Conservation (phyloP, 495 filamentous ascomycete genomes). For the Penicillium taxi region DNA sequence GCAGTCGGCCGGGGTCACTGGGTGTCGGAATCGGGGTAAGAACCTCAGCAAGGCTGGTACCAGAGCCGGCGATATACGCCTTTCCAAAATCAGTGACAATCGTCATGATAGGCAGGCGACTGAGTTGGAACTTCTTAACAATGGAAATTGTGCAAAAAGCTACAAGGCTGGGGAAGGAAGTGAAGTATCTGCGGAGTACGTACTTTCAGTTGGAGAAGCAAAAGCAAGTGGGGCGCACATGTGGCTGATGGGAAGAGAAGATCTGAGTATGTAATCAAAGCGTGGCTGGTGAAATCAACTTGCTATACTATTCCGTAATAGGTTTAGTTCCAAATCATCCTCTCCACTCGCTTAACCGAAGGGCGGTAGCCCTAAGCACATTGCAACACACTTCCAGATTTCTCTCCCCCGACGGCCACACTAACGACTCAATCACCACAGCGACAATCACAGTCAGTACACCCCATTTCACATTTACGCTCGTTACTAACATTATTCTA, state of each 20-base stretch:
- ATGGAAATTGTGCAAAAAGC: not conserved
- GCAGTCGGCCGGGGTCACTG: slow-evolving; percentile 49
- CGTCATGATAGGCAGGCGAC: slow-evolving; percentile 49
- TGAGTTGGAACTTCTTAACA: not conserved
- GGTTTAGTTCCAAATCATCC: slow-evolving; percentile 20
- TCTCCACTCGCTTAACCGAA: slow-evolving; percentile 42
- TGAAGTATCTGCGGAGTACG: no score
- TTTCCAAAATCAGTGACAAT: slow-evolving; percentile 54
- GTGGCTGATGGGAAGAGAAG: not conserved
- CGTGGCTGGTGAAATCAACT: slow-evolving; percentile 10
- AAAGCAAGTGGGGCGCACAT: slow-evolving; percentile 1
- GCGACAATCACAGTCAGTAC: slow-evolving; percentile 50
- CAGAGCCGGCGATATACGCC: slow-evolving; percentile 48
- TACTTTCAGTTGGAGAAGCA: not conserved
- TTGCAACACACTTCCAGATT: slow-evolving; percentile 43
- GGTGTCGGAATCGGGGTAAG: slow-evolving; percentile 57
- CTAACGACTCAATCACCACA: slow-evolving; percentile 44
- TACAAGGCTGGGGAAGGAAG: no score
- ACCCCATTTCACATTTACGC: slow-evolving; percentile 8
- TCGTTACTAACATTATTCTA: slow-evolving; percentile 32
- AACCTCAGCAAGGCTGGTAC: slow-evolving; percentile 58
- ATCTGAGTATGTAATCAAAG: not conserved
- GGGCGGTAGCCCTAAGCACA: slow-evolving; percentile 43
- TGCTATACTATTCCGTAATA: slow-evolving; percentile 5
- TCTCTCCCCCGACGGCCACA: slow-evolving; percentile 32